Conservation (phyloP, 192 early-diverging fungal genomes). For the Coemansia nantahalensis region DNA sequence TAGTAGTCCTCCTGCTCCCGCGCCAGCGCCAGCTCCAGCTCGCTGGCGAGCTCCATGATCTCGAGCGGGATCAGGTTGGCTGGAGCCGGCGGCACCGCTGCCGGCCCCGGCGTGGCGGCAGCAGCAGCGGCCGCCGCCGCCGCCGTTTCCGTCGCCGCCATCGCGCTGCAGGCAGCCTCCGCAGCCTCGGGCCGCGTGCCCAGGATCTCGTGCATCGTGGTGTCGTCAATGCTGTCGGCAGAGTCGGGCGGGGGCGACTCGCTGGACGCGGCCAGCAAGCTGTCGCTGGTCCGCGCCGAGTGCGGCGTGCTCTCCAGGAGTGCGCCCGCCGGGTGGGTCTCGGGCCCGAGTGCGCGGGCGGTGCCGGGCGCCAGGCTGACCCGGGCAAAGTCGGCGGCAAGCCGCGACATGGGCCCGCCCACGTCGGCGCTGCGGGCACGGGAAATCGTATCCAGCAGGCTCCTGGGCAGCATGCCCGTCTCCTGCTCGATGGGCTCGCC, state of each 20-base stretch:
- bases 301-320: neutral
- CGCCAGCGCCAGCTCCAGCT: conserved; percentile 48
- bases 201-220: no score
- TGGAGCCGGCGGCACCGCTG: neutral
- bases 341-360: neutral
- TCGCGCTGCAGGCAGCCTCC: neutral
- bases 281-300: conserved; percentile 29
- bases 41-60: conserved; percentile 50
- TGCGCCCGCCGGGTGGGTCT: neutral
- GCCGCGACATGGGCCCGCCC: conserved; percentile 1
- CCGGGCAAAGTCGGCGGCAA: conserved; percentile 11
- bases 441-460: conserved; percentile 7
- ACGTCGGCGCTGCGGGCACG: conserved; percentile 1
- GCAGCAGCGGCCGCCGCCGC: neutral
- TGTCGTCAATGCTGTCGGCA: neutral
- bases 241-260: neutral
- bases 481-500: conserved; percentile 47
- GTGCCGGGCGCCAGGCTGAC: conserved; percentile 4
- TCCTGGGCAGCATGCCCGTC: conserved; percentile 33
- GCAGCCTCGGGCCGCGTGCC: no score
- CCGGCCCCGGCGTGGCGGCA: neutral
- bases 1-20: conserved; percentile 53
- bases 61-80: conserved; percentile 35
- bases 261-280: conserved; percentile 26
- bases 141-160: neutral